These are phyloP conservation scores for Pseudopyricularia javanii DNA, from an alignment of 2,329 filamentous ascomycete species.

Conservation along the genomic window DNA sequence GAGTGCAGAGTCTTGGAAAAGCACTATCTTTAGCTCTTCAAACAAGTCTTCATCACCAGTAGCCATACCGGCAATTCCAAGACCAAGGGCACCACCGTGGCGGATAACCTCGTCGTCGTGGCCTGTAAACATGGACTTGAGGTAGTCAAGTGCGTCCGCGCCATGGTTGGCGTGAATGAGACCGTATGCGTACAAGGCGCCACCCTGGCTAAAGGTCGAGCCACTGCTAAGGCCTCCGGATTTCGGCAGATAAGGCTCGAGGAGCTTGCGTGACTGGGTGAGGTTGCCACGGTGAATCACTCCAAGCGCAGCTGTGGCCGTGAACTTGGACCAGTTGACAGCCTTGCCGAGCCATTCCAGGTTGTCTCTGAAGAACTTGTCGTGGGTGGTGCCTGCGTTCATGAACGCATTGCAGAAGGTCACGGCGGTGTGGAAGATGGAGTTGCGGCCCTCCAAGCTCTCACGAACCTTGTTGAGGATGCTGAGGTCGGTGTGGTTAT, in stretches of 20 bases:
- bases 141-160: conserved; percentile 72
- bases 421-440: conserved; percentile 95
- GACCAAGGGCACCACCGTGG: conserved; percentile 86
- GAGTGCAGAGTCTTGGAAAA: conserved; percentile 88
- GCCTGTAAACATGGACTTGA: conserved; percentile 61
- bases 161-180: conserved; percentile 97
- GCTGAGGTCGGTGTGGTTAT: conserved; percentile 82
- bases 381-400: conserved; percentile 96
- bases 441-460: conserved; percentile 89
- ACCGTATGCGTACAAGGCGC: conserved; percentile 88
- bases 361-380: conserved; percentile 97
- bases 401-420: conserved; percentile 98
- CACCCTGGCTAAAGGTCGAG: conserved; percentile 91
- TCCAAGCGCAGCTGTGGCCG: conserved; percentile 86
- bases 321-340: conserved; percentile 99
- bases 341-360: conserved; percentile 96
- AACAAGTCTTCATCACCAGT: conserved; percentile 86
- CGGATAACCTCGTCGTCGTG: conserved; percentile 88
- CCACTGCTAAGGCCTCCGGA: conserved; percentile 62
- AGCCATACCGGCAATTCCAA: conserved; percentile 96
- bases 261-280: conserved; percentile 79
- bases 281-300: conserved; percentile 96
- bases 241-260: conserved; percentile 88
- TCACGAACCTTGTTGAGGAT: conserved; percentile 96
- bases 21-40: conserved; percentile 75